phyloP scores from a whole-genome alignment of 176 grass and related monocot genomes.

The Avena eriantha region DNA sequence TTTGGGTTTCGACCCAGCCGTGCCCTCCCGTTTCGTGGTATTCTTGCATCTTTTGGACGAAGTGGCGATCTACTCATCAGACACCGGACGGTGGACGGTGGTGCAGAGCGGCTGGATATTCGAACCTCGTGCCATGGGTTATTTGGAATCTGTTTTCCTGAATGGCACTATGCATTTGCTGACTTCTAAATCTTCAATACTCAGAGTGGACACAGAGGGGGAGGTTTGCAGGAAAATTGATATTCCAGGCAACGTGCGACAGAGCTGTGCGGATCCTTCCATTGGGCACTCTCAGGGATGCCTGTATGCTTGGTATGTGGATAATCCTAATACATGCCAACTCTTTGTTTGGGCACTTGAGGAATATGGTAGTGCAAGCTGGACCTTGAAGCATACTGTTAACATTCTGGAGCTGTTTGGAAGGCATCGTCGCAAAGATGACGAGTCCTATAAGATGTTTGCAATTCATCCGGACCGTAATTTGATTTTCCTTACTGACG shows the following conservation, averaged over 20 bases:
- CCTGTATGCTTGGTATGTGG: not conserved
- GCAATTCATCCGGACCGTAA: constrained; percentile 11
- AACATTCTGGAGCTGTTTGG: constrained; percentile 15
- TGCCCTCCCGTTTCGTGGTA: constrained; percentile 13
- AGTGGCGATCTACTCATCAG: constrained; percentile 24
- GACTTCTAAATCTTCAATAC: not conserved
- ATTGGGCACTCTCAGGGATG: constrained; percentile 14
- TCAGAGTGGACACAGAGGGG: constrained; percentile 15
- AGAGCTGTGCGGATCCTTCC: not conserved
- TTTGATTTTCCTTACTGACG: not conserved
- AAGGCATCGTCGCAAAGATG: not conserved
- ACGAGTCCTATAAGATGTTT: not conserved
- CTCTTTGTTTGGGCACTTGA: constrained; percentile 7
- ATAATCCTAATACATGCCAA: not conserved
- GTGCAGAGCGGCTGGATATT: not conserved
- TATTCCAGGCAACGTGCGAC: not conserved
- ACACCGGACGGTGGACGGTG: not conserved
- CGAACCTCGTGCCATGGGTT: not conserved
- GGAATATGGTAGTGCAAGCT: constrained; percentile 3
- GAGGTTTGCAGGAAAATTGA: not conserved
- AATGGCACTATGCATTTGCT: not conserved
- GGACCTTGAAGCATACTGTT: constrained; percentile 21
- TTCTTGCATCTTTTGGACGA: not conserved
- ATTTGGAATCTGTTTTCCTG: not conserved
- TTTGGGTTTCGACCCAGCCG: constrained; percentile 22